These are phyloP conservation scores for Edaphochlamys debaryana DNA, from an alignment of 139 green algal genomes.

Conservation along the genomic window DNA sequence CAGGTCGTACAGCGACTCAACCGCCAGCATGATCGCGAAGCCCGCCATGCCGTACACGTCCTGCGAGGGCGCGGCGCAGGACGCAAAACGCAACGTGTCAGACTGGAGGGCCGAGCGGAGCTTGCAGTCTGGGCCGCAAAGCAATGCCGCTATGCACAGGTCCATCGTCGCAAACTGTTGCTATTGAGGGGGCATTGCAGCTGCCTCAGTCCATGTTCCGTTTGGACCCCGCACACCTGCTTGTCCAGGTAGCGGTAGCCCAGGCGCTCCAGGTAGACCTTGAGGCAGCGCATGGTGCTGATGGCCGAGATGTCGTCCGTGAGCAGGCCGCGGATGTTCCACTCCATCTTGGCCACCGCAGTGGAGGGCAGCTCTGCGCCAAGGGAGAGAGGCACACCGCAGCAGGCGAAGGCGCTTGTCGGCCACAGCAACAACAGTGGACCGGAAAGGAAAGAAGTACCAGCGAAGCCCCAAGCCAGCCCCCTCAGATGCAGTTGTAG, in stretches of 20 bases:
- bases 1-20: constrained; percentile 75
- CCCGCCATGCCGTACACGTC: constrained; percentile 59
- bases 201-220: too few species aligned
- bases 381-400: not conserved
- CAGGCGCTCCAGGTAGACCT: constrained; percentile 80
- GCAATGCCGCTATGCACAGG: too few species aligned
- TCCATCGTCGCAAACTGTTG: too few species aligned
- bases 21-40: constrained; percentile 64
- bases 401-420: not conserved
- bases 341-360: constrained; percentile 77
- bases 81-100: too few species aligned
- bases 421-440: not conserved
- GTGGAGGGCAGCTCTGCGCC: constrained; percentile 32
- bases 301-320: constrained; percentile 71
- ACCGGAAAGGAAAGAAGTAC: constrained; percentile 9
- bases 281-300: constrained; percentile 75
- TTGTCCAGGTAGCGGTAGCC: constrained; percentile 56
- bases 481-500: not conserved
- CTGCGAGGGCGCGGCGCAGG: too few species aligned
- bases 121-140: too few species aligned
- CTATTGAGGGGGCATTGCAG: too few species aligned
- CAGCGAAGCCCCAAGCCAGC: not conserved
- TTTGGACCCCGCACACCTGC: too few species aligned
- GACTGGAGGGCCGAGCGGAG: too few species aligned
- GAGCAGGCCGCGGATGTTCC: constrained; percentile 66